Conservation (phyloP, 371 early-diverging fungal genomes). For the Basidiobolus meristosporus region DNA sequence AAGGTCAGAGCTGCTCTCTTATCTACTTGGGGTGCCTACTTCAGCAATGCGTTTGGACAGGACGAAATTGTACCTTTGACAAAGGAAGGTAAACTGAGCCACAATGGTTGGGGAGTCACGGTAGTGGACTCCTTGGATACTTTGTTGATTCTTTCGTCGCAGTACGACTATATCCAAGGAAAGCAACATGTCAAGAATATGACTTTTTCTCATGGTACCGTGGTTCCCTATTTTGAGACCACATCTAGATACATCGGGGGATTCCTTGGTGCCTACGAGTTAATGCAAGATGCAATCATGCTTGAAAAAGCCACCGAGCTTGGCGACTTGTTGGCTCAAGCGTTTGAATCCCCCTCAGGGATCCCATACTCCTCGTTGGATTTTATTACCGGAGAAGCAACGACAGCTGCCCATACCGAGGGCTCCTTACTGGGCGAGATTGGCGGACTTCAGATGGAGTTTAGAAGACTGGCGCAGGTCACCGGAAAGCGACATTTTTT, state of each 20-base stretch:
- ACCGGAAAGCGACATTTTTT: constrained; percentile 53
- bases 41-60: too few relatives aligned
- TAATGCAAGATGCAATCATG: constrained; percentile 39
- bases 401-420: too few relatives aligned
- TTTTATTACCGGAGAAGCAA: constrained; percentile 16
- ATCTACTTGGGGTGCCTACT: too few relatives aligned
- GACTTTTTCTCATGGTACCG: constrained; percentile 40
- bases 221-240: constrained; percentile 84
- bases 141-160: constrained; percentile 57
- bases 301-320: constrained; percentile 59
- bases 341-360: constrained; percentile 51
- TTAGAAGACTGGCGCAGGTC: constrained; percentile 59
- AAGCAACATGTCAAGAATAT: constrained; percentile 37
- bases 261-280: constrained; percentile 59
- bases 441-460: constrained; percentile 74
- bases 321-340: constrained; percentile 53
- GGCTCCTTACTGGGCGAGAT: constrained; percentile 67
- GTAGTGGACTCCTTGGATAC: constrained; percentile 78
- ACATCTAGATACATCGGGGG: constrained; percentile 86
- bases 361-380: constrained; percentile 61
- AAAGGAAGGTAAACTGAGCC: too few relatives aligned
- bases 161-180: constrained; percentile 45
- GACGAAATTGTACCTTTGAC: too few relatives aligned
- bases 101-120: constrained; percentile 57
- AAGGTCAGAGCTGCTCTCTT: too few relatives aligned